These are phyloP conservation scores for Pleurotus tuoliensis DNA, from an alignment of 768 basidiomycete species.

Conservation along the genomic window DNA sequence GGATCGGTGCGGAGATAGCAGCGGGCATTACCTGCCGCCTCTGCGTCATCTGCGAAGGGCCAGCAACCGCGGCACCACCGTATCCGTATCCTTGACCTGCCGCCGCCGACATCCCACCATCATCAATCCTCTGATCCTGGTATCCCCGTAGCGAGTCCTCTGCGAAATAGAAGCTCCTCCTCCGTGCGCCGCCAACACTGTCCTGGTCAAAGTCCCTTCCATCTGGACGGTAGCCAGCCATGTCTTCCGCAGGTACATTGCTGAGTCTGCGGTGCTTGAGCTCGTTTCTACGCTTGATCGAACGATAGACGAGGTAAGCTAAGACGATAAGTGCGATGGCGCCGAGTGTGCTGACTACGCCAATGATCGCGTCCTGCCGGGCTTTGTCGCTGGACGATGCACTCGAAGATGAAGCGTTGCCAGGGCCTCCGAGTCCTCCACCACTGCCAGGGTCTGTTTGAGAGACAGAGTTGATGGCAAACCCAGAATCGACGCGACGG, in stretches of 20 bases:
- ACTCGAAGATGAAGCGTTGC: conserved; percentile 15
- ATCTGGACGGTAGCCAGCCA: conserved; percentile 46
- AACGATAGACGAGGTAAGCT: conserved; percentile 66
- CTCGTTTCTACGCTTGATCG: conserved; percentile 63
- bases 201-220: conserved; percentile 80
- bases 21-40: conserved; percentile 55
- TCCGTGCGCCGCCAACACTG: conserved; percentile 64
- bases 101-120: conserved; percentile 19
- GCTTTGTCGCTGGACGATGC: conserved; percentile 37
- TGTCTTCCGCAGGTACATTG: conserved; percentile 39
- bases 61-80: conserved; percentile 9
- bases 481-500: conserved; percentile 63
- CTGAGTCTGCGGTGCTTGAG: conserved; percentile 69
- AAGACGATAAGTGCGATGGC: conserved; percentile 72
- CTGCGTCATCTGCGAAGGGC: conserved; percentile 41
- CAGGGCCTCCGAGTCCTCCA: conserved; percentile 16
- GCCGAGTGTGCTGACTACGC: conserved; percentile 81
- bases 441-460: conserved; percentile 27
- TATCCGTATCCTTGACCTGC: conserved; percentile 21
- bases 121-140: conserved; percentile 33
- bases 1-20: conserved; percentile 70
- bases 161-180: conserved; percentile 82
- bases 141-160: conserved; percentile 75
- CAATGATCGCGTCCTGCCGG: conserved; percentile 85
- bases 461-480: conserved; percentile 47